These are phyloP conservation scores for Plantago rigida DNA, from an alignment of 305 asterid genomes.

Conservation along the genomic window DNA sequence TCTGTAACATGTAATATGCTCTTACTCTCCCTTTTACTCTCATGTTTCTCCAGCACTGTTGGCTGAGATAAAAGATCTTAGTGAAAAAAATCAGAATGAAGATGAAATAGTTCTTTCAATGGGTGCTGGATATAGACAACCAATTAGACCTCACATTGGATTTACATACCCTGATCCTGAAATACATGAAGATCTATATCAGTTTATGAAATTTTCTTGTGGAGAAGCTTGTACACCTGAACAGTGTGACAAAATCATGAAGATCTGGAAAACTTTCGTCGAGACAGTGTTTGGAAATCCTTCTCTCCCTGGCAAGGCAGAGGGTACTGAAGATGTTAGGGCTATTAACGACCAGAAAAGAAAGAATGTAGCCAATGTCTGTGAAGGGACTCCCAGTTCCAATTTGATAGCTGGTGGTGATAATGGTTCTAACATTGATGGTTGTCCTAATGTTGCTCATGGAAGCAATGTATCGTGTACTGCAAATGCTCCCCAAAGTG, in stretches of 20 bases:
- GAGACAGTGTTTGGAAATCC: conserved; percentile 68
- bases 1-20: conserved; percentile 1
- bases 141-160: conserved; percentile 55
- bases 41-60: conserved; percentile 53
- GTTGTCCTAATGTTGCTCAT: conserved; percentile 26
- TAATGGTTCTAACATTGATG: conserved; percentile 34
- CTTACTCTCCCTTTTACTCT: conserved; percentile 22
- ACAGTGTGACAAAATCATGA: conserved; percentile 66
- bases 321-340: conserved; percentile 34
- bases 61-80: conserved; percentile 70
- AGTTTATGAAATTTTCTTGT: conserved; percentile 72
- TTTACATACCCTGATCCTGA: conserved; percentile 67
- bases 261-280: conserved; percentile 68
- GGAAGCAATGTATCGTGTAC: conserved; percentile 31
- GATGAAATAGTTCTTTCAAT: conserved; percentile 53
- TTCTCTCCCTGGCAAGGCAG: conserved; percentile 36
- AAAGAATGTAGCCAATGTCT: conserved; percentile 27
- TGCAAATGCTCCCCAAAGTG: conserved; percentile 31
- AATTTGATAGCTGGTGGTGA: conserved; percentile 33
- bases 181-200: conserved; percentile 75
- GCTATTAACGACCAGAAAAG: conserved; percentile 25
- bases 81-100: conserved; percentile 52
- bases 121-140: conserved; percentile 60
- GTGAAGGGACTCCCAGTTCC: conserved; percentile 36
- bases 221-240: conserved; percentile 79